A percentile compares a stretch with the other conserved stretches of the same genome.
Conservation (phyloP, 2,329 filamentous ascomycete species). For the Trichoderma brevicompactum region DNA sequence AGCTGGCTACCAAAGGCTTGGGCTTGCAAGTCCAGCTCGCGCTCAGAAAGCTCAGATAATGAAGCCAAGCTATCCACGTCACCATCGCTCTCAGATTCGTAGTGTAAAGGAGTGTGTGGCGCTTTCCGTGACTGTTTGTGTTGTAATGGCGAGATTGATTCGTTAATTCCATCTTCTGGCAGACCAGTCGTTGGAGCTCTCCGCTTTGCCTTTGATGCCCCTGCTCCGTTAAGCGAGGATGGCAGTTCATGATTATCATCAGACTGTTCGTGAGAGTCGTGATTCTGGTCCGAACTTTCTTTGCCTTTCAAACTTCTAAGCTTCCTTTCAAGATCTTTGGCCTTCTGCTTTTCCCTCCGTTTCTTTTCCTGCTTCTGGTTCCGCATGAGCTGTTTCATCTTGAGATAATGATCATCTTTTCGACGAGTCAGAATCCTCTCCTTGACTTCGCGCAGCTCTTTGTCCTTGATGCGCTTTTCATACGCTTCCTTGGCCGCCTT, state of each 20-base stretch:
- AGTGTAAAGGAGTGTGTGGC: slow-evolving; percentile 2
- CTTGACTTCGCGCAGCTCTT: slow-evolving; percentile 42
- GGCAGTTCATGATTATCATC: slow-evolving; percentile 22
- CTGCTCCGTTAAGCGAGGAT: slow-evolving; percentile 12
- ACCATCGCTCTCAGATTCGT: slow-evolving; percentile 37
- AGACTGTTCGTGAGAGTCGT: slow-evolving; percentile 30
- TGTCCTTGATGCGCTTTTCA: slow-evolving; percentile 49
- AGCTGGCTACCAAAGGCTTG: slow-evolving; percentile 31
- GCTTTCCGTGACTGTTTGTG: not conserved
- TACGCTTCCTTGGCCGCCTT: slow-evolving; percentile 52
- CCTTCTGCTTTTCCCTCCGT: slow-evolving; percentile 83
- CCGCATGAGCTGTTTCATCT: slow-evolving; percentile 45
- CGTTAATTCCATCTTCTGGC: slow-evolving; percentile 28
- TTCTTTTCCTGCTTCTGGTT: slow-evolving; percentile 44
- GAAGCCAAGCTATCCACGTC: slow-evolving; percentile 40
- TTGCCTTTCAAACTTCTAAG: not conserved
- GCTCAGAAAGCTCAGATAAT: slow-evolving; percentile 47
- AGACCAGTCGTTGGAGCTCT: not conserved
- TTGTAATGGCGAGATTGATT: not conserved
- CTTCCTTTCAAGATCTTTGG: slow-evolving; percentile 63
- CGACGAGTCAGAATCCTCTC: slow-evolving; percentile 50
- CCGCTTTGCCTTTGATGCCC: slow-evolving; percentile 32
- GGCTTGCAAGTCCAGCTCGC: slow-evolving; percentile 45
- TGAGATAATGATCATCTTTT: slow-evolving; percentile 44
- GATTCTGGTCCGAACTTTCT: slow-evolving; percentile 2